Base-by-base conservation (phyloP, 257 asterid genomes). In the Solanum peruvianum region DNA sequence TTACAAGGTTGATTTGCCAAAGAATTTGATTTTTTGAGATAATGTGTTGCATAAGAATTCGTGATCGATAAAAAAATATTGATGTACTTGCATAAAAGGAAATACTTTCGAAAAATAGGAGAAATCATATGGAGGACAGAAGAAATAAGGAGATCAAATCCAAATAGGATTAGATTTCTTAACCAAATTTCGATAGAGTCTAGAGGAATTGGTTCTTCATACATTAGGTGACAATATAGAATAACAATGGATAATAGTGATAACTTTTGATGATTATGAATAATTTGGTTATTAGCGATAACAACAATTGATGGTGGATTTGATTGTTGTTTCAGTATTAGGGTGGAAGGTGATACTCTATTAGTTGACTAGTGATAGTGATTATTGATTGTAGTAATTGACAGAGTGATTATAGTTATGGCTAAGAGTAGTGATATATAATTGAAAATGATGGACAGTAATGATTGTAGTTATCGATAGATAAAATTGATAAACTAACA, bases 341-440 rank as follows among this genome's bases (percentile, higher is more conserved):
- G 15, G 73, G 35, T 66, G 10, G 73, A 3, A 25, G 37, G 35
- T 25, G 20, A 25, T 27, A 27, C 13, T 25, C 10, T 66, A 13
- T 4, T 5, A 0, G 10, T 6, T 66, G 21, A 5, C 9, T 66
- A 66, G 31, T 64, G 8, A 0, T 25, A 12, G 20, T 66, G 0
- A 12, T 2, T 11, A 25, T 5, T 27, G 18, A 66, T 12, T 12
- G 5, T 12, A 66, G 35, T 66, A 14, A 25, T 25, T 66, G 35
- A 0, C 20, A 27, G 6, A 27, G 6, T 27, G 70, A 62, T 62
- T 1, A n/a, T 62, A 7, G 1, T 62, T 62, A 23, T 62, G 1
- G 4, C 14, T 23, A 4, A 62, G 29, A 25, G 29, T 62, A 29
- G 69, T 10, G 5, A 2, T 23, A 62, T 14, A 23, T 62, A 62